Evolutionary conservation across 768 basidiomycete species (phyloP).

Genomic region (Candolleomyces eurysporus): DNA sequence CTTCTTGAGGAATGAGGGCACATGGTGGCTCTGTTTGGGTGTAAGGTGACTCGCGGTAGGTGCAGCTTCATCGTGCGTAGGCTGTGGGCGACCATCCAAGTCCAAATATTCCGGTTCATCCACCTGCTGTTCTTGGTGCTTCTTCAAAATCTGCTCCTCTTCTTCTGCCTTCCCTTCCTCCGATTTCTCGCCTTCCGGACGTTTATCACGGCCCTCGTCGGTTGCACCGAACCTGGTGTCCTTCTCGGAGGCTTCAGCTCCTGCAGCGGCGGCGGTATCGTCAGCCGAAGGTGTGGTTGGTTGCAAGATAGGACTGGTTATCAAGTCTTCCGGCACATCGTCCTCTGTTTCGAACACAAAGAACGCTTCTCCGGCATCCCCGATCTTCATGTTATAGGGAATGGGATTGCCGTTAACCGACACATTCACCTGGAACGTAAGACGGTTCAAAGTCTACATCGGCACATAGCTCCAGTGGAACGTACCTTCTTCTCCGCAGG

Average conservation of each 20-base stretch:
- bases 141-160: slow-evolving; percentile 4
- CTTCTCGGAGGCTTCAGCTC: slow-evolving; percentile 34
- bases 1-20: slow-evolving; percentile 25
- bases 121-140: slow-evolving; percentile 18
- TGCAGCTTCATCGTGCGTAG: slow-evolving; percentile 18
- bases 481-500: slow-evolving; percentile 90
- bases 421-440: slow-evolving; percentile 68
- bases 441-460: neutral
- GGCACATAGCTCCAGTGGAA: neutral
- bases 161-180: neutral
- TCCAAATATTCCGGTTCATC: slow-evolving; percentile 84
- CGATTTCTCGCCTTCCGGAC: neutral
- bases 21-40: slow-evolving; percentile 28
- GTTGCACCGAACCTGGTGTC: neutral
- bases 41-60: slow-evolving; percentile 23
- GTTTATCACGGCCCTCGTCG: slow-evolving; percentile 6
- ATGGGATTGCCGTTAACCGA: slow-evolving; percentile 82
- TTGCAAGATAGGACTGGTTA: slow-evolving; percentile 87
- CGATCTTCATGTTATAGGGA: slow-evolving; percentile 97
- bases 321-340: slow-evolving; percentile 89
- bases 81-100: slow-evolving; percentile 49
- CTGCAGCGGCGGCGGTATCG: slow-evolving; percentile 28
- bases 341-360: slow-evolving; percentile 97
- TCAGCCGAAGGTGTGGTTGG: slow-evolving; percentile 48
- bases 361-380: slow-evolving; percentile 98